A percentile compares a stretch with the other conserved stretches of the same genome.
Conservation (phyloP, 805 yeast species). For the Saccharomycopsis sp. region DNA sequence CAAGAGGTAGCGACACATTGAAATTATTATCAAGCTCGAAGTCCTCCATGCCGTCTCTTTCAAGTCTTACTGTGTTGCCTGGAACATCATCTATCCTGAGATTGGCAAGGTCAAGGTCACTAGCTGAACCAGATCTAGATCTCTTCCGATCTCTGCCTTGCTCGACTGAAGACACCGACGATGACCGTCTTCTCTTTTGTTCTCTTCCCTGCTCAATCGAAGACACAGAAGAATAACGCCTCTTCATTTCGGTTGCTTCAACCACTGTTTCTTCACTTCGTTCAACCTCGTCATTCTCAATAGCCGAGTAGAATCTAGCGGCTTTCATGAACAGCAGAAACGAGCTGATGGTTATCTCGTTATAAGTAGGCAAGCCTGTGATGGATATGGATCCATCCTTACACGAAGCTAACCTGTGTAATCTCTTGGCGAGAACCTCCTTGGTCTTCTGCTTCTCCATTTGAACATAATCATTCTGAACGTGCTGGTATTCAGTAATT, state of each 20-base stretch:
- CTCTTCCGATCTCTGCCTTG: not conserved
- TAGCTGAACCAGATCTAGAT: slow-evolving; percentile 1
- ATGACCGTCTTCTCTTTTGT: not conserved
- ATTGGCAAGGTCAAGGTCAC: not conserved
- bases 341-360: too few relatives aligned
- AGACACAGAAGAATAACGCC: not conserved
- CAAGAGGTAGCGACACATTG: not conserved
- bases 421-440: not conserved
- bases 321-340: too few relatives aligned
- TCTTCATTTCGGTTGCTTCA: not conserved
- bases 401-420: not conserved
- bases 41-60: not conserved
- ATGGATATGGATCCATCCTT: too few relatives aligned
- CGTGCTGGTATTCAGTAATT: not conserved
- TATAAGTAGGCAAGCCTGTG: too few relatives aligned
- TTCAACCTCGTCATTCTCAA: not conserved
- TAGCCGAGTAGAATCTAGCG: too few relatives aligned
- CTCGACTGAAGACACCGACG: not conserved
- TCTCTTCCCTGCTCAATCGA: not conserved
- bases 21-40: not conserved
- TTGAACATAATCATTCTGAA: not conserved
- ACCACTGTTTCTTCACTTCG: not conserved
- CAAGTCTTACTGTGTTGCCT: not conserved
- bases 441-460: not conserved
- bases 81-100: not conserved